Percentiles rank a stretch among this genome's conserved stretches.
Conservation (phyloP, 495 filamentous ascomycete genomes). For the Aspergillus bertholletiae region DNA sequence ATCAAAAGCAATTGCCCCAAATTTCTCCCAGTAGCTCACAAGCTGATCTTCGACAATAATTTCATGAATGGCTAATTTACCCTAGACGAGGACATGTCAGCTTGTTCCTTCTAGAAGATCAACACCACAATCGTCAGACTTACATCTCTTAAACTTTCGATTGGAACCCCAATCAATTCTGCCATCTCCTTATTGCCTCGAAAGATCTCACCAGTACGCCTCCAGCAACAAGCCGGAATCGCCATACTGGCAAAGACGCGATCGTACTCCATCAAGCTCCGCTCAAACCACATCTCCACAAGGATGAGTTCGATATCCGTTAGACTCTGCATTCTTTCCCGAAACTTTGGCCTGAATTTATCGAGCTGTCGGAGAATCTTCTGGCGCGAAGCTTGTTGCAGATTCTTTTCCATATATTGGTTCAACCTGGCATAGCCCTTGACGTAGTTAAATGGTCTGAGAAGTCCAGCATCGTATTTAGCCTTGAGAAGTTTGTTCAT, state of each 20-base stretch:
- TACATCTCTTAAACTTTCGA: slow-evolving; percentile 88
- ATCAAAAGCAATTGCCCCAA: slow-evolving; percentile 97
- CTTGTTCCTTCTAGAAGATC: background rate
- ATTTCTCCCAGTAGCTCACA: slow-evolving; percentile 98
- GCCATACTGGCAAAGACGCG: slow-evolving; percentile 99
- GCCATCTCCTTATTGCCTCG: slow-evolving; percentile 99
- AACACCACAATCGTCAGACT: slow-evolving; percentile 25
- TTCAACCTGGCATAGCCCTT: slow-evolving; percentile 89
- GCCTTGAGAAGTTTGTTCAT: slow-evolving; percentile 94
- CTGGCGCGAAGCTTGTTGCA: slow-evolving; percentile 71
- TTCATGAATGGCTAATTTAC: slow-evolving; percentile 92
- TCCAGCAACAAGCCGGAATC: slow-evolving; percentile 96
- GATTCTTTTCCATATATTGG: slow-evolving; percentile 84
- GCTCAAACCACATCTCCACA: slow-evolving; percentile 99
- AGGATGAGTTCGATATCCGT: slow-evolving; percentile 90
- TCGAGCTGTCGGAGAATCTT: slow-evolving; percentile 89
- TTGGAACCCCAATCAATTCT: slow-evolving; percentile 88
- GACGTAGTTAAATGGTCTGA: slow-evolving; percentile 97
- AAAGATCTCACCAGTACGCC: slow-evolving; percentile 95
- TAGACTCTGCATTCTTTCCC: slow-evolving; percentile 86
- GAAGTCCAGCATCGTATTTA: slow-evolving; percentile 89
- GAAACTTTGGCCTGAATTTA: slow-evolving; percentile 90
- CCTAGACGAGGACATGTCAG: slow-evolving; percentile 46
- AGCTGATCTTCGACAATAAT: slow-evolving; percentile 91
- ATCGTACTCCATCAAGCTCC: slow-evolving; percentile 92